These are phyloP conservation scores for Takashimella koratensis DNA, from an alignment of 1,284 basidiomycete species.

Conservation along the genomic window DNA sequence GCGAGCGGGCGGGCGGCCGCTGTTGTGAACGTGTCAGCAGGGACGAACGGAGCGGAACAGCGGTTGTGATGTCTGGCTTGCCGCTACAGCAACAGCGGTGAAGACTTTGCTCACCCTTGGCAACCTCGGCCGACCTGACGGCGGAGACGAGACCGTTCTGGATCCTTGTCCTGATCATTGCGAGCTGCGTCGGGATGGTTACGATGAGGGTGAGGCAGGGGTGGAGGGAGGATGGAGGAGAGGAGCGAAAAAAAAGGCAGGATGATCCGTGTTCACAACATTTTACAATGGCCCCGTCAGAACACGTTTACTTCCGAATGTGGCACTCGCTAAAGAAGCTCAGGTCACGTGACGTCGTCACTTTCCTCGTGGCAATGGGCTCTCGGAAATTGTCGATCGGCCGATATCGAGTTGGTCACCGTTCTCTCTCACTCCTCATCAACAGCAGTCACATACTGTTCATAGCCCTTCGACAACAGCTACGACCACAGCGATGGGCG, in stretches of 20 bases:
- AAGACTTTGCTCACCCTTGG: slow-evolving; percentile 21
- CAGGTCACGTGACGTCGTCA: background rate
- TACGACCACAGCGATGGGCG: background rate
- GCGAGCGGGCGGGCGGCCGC: slow-evolving; percentile 20
- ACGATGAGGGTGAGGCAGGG: background rate
- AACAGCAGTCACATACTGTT: background rate
- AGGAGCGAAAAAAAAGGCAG: background rate
- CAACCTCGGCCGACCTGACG: slow-evolving; percentile 25
- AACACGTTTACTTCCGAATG: background rate
- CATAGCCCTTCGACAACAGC: too few relatives aligned
- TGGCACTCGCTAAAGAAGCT: background rate
- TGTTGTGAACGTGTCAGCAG: background rate
- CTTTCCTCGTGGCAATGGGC: background rate
- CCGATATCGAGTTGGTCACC: too few relatives aligned
- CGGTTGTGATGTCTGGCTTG: background rate
- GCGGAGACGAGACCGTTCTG: slow-evolving; percentile 24
- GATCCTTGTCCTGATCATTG: slow-evolving; percentile 36
- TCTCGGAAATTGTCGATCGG: too few relatives aligned
- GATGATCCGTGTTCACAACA: too few relatives aligned
- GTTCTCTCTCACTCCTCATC: background rate
- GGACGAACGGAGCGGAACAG: slow-evolving; percentile 7
- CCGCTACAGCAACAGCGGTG: background rate
- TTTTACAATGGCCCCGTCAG: too few relatives aligned
- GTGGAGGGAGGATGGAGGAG: background rate
- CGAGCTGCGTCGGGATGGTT: background rate